Evolutionary conservation across 495 filamentous ascomycete genomes (phyloP).

Genomic region (Daldinia concentrica): DNA sequence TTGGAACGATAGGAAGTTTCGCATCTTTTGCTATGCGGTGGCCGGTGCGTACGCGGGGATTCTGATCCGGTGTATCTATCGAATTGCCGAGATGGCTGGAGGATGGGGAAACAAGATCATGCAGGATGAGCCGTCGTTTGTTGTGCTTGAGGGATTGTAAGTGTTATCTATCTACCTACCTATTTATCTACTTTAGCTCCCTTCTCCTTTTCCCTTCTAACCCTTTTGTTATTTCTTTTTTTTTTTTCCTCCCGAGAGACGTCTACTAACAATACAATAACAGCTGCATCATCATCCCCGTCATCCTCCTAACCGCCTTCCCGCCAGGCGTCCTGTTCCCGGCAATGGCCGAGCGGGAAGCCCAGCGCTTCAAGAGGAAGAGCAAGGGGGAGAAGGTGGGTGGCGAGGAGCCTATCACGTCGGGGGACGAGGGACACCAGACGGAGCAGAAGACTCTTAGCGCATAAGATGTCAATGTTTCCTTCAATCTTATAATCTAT

Average conservation of each 20-base stretch:
- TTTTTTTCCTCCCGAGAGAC: no score
- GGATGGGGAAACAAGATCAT: constrained; percentile 75
- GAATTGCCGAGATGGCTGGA: constrained; percentile 73
- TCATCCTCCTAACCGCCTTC: constrained; percentile 48
- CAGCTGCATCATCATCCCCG: constrained; percentile 51
- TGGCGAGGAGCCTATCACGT: constrained; percentile 1
- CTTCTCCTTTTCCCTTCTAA: neutral
- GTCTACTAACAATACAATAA: neutral
- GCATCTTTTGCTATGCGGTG: constrained; percentile 61
- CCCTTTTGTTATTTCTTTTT: constrained; percentile 1
- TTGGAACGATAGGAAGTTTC: constrained; percentile 56
- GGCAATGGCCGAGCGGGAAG: constrained; percentile 48
- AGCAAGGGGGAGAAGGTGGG: neutral
- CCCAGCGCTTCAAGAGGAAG: constrained; percentile 32
- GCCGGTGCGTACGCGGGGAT: constrained; percentile 67
- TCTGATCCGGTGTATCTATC: constrained; percentile 73
- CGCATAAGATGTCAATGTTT: neutral
- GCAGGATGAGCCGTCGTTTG: constrained; percentile 71
- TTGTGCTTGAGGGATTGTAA: constrained; percentile 65
- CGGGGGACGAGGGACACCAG: constrained; percentile 19
- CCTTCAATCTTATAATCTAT: neutral
- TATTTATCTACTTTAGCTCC: neutral
- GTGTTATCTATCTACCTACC: constrained; percentile 10
- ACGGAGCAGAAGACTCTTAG: constrained; percentile 19
- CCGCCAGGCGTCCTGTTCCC: constrained; percentile 53